These are phyloP conservation scores for Blastobotrys ciferrii DNA, from an alignment of 1,139 yeast genomes.

Conservation along the genomic window DNA sequence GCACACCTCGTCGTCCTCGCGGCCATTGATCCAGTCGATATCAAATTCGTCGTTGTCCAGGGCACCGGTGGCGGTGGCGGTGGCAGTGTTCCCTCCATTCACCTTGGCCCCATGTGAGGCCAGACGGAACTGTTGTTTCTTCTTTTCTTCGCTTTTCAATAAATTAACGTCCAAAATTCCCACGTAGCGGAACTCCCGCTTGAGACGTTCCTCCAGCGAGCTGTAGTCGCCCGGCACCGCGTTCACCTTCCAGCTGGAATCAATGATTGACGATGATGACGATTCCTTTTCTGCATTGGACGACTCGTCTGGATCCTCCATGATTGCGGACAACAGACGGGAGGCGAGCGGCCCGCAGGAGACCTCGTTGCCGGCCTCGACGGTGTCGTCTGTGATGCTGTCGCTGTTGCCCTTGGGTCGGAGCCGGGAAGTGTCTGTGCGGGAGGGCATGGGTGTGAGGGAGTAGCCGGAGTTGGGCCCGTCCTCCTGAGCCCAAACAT, in stretches of 20 bases:
- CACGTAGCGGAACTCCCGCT: slow-evolving; percentile 82
- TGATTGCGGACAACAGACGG: slow-evolving; percentile 76
- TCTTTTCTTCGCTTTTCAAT: slow-evolving; percentile 37
- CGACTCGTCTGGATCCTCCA: slow-evolving; percentile 49
- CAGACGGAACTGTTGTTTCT: slow-evolving; percentile 27
- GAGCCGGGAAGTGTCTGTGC: slow-evolving; percentile 21
- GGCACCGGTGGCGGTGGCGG: background rate
- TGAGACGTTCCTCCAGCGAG: slow-evolving; percentile 80
- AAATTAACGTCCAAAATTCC: slow-evolving; percentile 68
- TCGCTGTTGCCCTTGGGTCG: slow-evolving; percentile 61
- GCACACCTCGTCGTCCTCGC: slow-evolving; percentile 94
- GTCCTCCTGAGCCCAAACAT: slow-evolving; percentile 87
- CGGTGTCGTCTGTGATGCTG: slow-evolving; percentile 55
- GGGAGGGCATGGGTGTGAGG: slow-evolving; percentile 40
- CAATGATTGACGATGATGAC: slow-evolving; percentile 22
- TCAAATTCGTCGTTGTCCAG: slow-evolving; percentile 37
- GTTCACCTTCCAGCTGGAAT: slow-evolving; percentile 43
- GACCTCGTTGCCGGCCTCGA: slow-evolving; percentile 69
- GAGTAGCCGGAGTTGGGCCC: slow-evolving; percentile 40
- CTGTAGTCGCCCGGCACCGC: slow-evolving; percentile 62
- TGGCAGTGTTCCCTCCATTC: slow-evolving; percentile 16
- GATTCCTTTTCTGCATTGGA: slow-evolving; percentile 22
- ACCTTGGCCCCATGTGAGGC: slow-evolving; percentile 17
- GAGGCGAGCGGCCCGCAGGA: slow-evolving; percentile 93
- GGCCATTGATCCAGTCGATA: slow-evolving; percentile 72